Conservation (phyloP, 352 stramenopile species). For the Globisporangium nagaii region DNA sequence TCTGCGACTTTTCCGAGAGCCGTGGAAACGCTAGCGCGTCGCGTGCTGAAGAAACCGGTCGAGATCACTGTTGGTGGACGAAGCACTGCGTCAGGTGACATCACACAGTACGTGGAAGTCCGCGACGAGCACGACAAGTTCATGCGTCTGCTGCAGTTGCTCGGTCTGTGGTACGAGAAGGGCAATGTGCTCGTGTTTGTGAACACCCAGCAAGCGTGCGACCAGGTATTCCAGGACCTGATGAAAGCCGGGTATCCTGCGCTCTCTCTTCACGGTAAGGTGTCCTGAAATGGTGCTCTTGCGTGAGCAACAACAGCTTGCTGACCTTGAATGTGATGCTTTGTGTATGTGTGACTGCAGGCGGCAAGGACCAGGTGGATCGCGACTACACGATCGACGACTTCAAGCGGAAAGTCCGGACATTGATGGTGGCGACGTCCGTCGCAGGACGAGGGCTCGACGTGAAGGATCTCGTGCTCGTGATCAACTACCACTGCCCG, state of each 20-base stretch:
- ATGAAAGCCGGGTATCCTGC: slow-evolving; percentile 94
- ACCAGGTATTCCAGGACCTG: slow-evolving; percentile 96
- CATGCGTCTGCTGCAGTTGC: slow-evolving; percentile 95
- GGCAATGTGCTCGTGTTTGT: slow-evolving; percentile 99
- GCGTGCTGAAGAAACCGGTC: slow-evolving; percentile 92
- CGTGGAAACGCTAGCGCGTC: slow-evolving; percentile 87
- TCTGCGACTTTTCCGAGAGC: slow-evolving; percentile 96
- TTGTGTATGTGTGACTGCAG: slow-evolving; percentile 25
- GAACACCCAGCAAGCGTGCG: slow-evolving; percentile 96
- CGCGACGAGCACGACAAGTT: slow-evolving; percentile 99
- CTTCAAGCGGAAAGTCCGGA: slow-evolving; percentile 96
- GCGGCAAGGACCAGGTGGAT: slow-evolving; percentile 99
- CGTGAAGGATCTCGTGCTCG: slow-evolving; percentile 96
- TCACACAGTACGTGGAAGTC: slow-evolving; percentile 98
- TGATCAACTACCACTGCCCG: slow-evolving; percentile 99
- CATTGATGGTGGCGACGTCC: slow-evolving; percentile 92
- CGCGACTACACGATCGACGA: slow-evolving; percentile 98
- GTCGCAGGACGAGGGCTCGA: slow-evolving; percentile 98
- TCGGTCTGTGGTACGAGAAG: slow-evolving; percentile 95
- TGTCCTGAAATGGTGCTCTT: no score
- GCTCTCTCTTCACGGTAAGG: slow-evolving; percentile 96
- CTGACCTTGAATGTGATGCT: neutral
- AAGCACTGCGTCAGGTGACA: slow-evolving; percentile 94
- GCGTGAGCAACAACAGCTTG: neutral
- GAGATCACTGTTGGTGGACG: slow-evolving; percentile 96